Evolutionary conservation across 2,329 filamentous ascomycete genomes (phyloP), one percentile per base, ranked within the genome.

Genomic region (Fusarium verticillioides): DNA sequence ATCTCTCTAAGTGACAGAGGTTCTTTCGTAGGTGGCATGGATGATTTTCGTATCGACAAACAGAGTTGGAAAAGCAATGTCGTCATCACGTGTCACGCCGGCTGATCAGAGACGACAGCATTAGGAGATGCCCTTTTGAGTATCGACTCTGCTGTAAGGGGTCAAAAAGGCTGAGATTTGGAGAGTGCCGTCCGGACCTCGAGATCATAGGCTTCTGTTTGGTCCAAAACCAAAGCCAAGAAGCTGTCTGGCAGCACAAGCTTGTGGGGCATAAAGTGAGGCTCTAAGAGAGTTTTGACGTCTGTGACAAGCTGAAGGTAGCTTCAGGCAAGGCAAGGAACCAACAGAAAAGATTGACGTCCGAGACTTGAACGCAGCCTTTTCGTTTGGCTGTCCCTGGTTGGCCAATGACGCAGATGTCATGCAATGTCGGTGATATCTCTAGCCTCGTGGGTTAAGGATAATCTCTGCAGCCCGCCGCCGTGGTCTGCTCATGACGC

Each of bases 21-120:
- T 26, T 50, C 37, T 57, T 69, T 68, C 49, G 64, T 69, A 68
- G 15, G 74, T 72, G 75, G 67, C 49, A 69, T 60, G 26, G 28
- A 52, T 42, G 52, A 62, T 63, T 68, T 75, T 68, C 74, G 46
- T 30, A 63, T 71, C 47, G 40, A 49, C 54, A 63, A 64, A 56
- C 62, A 59, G n/a, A 63, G 44, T 63, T 63, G 47, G 63, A 62
- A 60, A 49, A 43, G 23, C 59, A 60, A 57, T 76, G 68, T 69
- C 69, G 72, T 75, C 64, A 76, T 77, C 73, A 77, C 75, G 72
- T 77, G 72, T 75, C 53, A 64, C 57, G 49, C 18, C 49, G 46
- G 60, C 60, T 67, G 65, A 75, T 64, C 66, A 56, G 65, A 72
- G 63, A 63, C 71, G 60, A 68, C 30, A 59, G 32, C 36, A 39